Conservation (phyloP, 192 early-diverging fungal genomes). For the Coemansia sp. region DNA sequence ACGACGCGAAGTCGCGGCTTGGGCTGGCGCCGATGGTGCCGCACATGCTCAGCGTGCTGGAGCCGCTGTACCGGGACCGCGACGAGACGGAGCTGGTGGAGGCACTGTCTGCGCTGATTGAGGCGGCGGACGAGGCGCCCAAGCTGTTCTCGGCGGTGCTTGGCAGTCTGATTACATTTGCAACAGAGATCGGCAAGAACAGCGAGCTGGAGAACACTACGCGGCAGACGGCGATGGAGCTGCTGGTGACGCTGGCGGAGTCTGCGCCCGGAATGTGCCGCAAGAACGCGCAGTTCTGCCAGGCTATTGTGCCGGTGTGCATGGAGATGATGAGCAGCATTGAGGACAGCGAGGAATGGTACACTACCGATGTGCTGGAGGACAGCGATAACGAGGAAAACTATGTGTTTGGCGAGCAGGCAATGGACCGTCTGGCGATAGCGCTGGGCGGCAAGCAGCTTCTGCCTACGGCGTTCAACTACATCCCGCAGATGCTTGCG, state of each 20-base stretch:
- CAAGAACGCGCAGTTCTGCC: slow-evolving; percentile 81
- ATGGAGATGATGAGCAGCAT: slow-evolving; percentile 95
- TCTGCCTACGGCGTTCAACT: slow-evolving; percentile 81
- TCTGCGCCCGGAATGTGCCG: slow-evolving; percentile 84
- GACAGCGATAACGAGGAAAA: slow-evolving; percentile 90
- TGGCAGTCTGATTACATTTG: slow-evolving; percentile 71
- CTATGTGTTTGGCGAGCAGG: slow-evolving; percentile 89
- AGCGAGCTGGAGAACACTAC: slow-evolving; percentile 77
- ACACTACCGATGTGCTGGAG: slow-evolving; percentile 81
- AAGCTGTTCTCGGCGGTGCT: slow-evolving; percentile 83
- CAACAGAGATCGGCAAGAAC: slow-evolving; percentile 76
- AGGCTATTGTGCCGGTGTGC: slow-evolving; percentile 79
- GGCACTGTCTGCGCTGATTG: slow-evolving; percentile 75
- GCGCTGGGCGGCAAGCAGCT: slow-evolving; percentile 84
- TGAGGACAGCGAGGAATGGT: slow-evolving; percentile 87
- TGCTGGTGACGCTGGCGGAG: slow-evolving; percentile 90
- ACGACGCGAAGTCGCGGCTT: slow-evolving; percentile 56
- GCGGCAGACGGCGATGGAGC: slow-evolving; percentile 87
- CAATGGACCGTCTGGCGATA: slow-evolving; percentile 91
- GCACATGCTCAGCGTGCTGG: slow-evolving; percentile 79
- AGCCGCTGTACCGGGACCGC: slow-evolving; percentile 65
- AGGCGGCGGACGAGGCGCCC: slow-evolving; percentile 81
- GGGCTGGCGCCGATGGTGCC: slow-evolving; percentile 63
- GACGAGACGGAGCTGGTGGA: slow-evolving; percentile 74
- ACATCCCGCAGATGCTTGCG: slow-evolving; percentile 86